phyloP scores from a whole-genome alignment of 2,329 filamentous ascomycete species.

The Xylogone sp. region DNA sequence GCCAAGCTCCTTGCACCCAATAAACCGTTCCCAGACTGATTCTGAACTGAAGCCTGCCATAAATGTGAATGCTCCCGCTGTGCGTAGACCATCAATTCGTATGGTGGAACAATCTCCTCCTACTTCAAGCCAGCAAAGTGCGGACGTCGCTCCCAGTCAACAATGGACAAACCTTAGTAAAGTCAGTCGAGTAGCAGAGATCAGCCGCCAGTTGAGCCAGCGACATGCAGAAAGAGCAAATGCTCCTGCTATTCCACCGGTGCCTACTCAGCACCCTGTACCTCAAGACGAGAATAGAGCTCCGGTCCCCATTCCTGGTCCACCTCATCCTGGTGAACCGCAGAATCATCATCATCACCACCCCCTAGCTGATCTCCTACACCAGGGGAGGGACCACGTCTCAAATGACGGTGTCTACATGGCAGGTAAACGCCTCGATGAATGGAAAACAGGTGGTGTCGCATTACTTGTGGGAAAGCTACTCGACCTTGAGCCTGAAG shows the following conservation, averaged over 20 bases:
- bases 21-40: neutral
- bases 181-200: neutral
- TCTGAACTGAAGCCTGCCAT: slow-evolving; percentile 12
- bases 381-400: slow-evolving; percentile 23
- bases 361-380: slow-evolving; percentile 24
- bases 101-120: slow-evolving; percentile 20
- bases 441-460: slow-evolving; percentile 67
- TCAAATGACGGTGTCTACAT: slow-evolving; percentile 54
- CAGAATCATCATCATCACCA: slow-evolving; percentile 16
- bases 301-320: slow-evolving; percentile 5
- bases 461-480: slow-evolving; percentile 56
- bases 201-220: neutral
- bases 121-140: neutral
- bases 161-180: slow-evolving; percentile 1
- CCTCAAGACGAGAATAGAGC: slow-evolving; percentile 8
- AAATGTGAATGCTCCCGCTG: slow-evolving; percentile 14
- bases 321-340: neutral
- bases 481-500: slow-evolving; percentile 52
- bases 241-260: neutral
- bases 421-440: slow-evolving; percentile 58
- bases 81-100: slow-evolving; percentile 20
- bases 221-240: neutral
- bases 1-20: neutral
- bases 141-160: neutral
- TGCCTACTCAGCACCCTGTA: neutral